Base-by-base conservation (phyloP, 306 rosid genomes). In the Chamaecrista fasciculata region DNA sequence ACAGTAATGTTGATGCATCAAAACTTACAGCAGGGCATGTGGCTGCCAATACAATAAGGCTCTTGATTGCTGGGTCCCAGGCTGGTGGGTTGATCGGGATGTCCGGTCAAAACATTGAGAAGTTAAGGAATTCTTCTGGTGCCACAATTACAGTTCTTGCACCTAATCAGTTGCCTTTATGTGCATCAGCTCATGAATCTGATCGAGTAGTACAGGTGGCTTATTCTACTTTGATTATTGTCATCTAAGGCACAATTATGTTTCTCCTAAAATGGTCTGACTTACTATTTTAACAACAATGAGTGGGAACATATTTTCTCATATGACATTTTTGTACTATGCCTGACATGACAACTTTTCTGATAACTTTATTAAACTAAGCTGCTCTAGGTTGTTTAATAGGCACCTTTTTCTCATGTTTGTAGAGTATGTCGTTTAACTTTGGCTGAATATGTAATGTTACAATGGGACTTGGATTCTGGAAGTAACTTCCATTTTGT, bases 151-250 rank as follows among this genome's bases (percentile, higher is more conserved):
- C 96, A 5, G 76, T 93, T 72, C 96, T 90, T 72, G 87, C 97
- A 47, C 96, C 86, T 3, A 93, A 79, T 80, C 98, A 90, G 77
- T 80, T 88, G 80, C 97, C 98, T 76, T 66, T 83, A 71, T 93
- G 98, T 79, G 98, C 97, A 12, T 93, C 98, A 75, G 98, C 98
- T 43, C 92, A 84, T 63, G 96, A 90, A 80, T 90, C 98, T n/a
- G 98, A 93, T 73, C 84, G 98, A 73, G 94, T 93, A 69, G 94
- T 93, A 15, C 98, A 93, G 86, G 98, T 93, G 66, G 85, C 51
- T 84, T 56, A 8, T 19, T 58, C 52, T 48, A 36, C 58, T 21
- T 40, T 59, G 75, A 36, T 42, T 61, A 55, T 60, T 18, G 44
- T 65, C 39, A 65, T 36, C 39, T 33, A 67, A 62, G 56, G 11